A percentile compares a stretch with the other conserved stretches of the same genome.
phyloP scores from a whole-genome alignment of 495 filamentous ascomycete genomes.

The Penicillium arizonense region DNA sequence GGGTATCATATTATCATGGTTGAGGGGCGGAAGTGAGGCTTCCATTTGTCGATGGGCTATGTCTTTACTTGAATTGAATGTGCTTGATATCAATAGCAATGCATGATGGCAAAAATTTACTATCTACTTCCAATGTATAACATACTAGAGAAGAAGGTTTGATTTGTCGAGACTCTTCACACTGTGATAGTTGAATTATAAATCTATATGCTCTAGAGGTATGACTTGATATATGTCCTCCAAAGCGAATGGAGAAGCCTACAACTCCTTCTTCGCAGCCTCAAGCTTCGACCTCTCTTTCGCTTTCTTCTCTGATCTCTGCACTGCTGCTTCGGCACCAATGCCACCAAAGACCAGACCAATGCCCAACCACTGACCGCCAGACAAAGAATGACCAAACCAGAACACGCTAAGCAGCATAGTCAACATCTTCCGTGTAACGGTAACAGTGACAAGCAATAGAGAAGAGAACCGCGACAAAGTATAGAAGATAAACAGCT shows the following conservation, averaged over 20 bases:
- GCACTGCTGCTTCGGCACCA: constrained; percentile 82
- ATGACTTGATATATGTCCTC: constrained; percentile 5
- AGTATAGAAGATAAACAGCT: constrained; percentile 98
- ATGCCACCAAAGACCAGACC: constrained; percentile 92
- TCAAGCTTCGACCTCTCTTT: constrained; percentile 68
- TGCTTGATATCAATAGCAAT: background rate
- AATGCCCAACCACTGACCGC: constrained; percentile 91
- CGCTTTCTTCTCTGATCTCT: constrained; percentile 76
- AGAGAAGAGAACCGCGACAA: constrained; percentile 87
- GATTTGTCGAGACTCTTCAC: background rate
- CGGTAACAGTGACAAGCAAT: constrained; percentile 92
- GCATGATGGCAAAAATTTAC: background rate
- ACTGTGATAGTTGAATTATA: background rate
- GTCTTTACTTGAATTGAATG: background rate
- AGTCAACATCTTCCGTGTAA: constrained; percentile 97
- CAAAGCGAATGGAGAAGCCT: constrained; percentile 1
- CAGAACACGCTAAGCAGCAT: constrained; percentile 95
- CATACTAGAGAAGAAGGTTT: too few species aligned
- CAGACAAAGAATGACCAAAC: constrained; percentile 83
- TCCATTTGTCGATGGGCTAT: too few species aligned
- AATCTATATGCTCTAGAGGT: background rate
- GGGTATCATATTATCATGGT: constrained; percentile 98
- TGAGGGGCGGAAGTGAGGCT: constrained; percentile 60
- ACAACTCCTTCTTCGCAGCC: constrained; percentile 43
- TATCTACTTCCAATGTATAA: background rate